Base-by-base conservation (phyloP, 2,329 filamentous ascomycete genomes). In the Fusarium sp. region DNA sequence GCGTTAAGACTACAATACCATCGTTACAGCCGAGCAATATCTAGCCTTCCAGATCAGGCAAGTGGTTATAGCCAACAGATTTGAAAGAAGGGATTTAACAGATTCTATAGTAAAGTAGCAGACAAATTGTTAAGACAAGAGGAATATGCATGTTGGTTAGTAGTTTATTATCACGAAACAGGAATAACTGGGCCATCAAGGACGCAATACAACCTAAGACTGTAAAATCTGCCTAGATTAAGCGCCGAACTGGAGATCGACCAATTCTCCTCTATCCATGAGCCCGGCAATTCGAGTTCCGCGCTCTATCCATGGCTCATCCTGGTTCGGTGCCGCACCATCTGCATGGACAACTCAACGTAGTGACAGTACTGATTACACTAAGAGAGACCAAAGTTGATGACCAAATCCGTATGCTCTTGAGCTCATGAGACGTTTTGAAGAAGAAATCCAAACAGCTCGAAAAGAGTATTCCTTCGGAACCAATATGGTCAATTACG, bases 141-240 rank as follows among this genome's bases (percentile, higher is more conserved):
- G 53, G 49, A 42, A 33, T 61, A 52, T 69, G 71, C 66, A 72
- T 34, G 69, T 69, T 72, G 62, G 71, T 67, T 9, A 3, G 36
- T 33, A 33, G 38, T 28, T 53, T 43, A 69, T 60, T 38, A 58
- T 59, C 44, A 45, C 58, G 69, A 73, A 72, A 72, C 69, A n/a
- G n/a, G 28, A 51, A 64, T 57, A 49, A 70, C 62, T 59, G 56
- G 66, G 42, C 26, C 66, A 26, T 43, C 50, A 55, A 33, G 34
- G 31, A 49, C 65, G 34, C 14, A n/a, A 59, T 59, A 49, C 61
- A 17, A 66, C 65, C 34, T 24, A 36, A 50, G 1, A 28, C 46
- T 59, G 28, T 28, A 17, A n/a, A 57, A 47, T 21, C 24, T 44
- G 52, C 52, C 45, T 59, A 14, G 17, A 24, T 33, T 69, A 69